Evolutionary conservation across 768 basidiomycete genomes (phyloP).

Genomic region (Udeniomyces megalosporus): DNA sequence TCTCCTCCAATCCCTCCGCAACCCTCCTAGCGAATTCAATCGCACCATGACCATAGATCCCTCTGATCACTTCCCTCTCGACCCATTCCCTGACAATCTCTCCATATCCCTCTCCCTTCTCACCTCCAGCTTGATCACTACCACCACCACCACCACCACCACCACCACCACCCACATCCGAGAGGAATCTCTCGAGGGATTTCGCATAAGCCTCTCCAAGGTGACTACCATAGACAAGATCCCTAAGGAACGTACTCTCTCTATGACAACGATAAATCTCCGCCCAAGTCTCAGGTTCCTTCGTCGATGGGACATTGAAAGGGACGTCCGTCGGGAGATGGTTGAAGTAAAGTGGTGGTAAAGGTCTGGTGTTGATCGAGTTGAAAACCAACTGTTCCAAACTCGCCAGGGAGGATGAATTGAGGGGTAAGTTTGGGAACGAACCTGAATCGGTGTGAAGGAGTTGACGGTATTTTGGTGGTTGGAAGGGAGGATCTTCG

Average conservation of each 20-base stretch:
- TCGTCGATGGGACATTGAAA: background rate
- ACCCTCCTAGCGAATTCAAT: background rate
- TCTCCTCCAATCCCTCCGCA: background rate
- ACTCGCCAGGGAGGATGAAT: background rate
- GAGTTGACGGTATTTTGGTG: background rate
- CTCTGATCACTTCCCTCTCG: background rate
- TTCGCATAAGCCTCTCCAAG: constrained; percentile 5
- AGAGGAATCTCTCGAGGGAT: constrained; percentile 6
- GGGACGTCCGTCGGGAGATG: background rate
- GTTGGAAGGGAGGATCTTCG: background rate
- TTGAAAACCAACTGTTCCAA: background rate
- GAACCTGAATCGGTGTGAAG: too few relatives aligned
- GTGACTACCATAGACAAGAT: constrained; percentile 5
- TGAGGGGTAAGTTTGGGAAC: too few relatives aligned
- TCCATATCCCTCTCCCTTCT: background rate
- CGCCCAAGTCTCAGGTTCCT: background rate
- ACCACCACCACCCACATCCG: background rate
- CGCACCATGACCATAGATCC: background rate
- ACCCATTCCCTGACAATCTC: background rate
- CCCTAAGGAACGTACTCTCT: background rate
- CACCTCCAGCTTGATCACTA: background rate
- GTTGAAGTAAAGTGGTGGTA: background rate
- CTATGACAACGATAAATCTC: background rate
- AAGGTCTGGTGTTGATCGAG: background rate
- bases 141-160: too few relatives aligned